Conservation (phyloP, 208 protist species). For the Herpetomonas tarakana region DNA sequence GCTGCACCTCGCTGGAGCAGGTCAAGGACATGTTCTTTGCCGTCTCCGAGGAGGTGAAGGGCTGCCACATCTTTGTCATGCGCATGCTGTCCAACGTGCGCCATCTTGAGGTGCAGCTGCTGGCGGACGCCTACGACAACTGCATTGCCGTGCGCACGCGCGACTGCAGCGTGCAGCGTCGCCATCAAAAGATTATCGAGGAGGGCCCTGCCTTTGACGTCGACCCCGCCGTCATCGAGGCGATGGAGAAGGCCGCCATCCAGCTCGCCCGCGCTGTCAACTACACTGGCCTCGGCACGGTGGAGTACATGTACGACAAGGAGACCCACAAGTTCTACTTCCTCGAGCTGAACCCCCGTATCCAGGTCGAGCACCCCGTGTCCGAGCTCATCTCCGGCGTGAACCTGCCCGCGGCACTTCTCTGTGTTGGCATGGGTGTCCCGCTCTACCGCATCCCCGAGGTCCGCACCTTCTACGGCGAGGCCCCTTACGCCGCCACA, state of each 20-base stretch:
- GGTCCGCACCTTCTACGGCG: slow-evolving; percentile 93
- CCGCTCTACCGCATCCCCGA: slow-evolving; percentile 94
- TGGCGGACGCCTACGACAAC: slow-evolving; percentile 85
- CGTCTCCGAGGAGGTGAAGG: slow-evolving; percentile 93
- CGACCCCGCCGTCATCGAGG: slow-evolving; percentile 8
- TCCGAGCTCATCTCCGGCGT: slow-evolving; percentile 86
- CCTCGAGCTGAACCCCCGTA: slow-evolving; percentile 98
- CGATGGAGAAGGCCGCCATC: slow-evolving; percentile 27
- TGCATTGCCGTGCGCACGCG: slow-evolving; percentile 88
- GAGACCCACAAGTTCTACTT: slow-evolving; percentile 91
- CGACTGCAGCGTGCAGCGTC: slow-evolving; percentile 92
- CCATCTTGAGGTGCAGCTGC: slow-evolving; percentile 91
- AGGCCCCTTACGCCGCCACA: slow-evolving; percentile 52
- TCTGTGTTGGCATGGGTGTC: slow-evolving; percentile 97
- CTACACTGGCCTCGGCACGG: slow-evolving; percentile 93
- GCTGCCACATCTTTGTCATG: slow-evolving; percentile 88
- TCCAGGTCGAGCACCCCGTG: slow-evolving; percentile 94
- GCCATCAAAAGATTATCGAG: slow-evolving; percentile 93
- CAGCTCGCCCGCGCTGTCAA: slow-evolving; percentile 66
- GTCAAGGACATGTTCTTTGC: slow-evolving; percentile 80
- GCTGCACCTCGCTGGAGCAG: slow-evolving; percentile 67
- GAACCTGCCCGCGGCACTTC: slow-evolving; percentile 94
- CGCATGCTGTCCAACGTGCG: slow-evolving; percentile 77
- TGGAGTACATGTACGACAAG: slow-evolving; percentile 96
- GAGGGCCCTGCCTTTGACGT: slow-evolving; percentile 72